Evolutionary conservation across 805 yeast species (phyloP), one percentile per base, ranked within the genome.

Genomic region (Myxozyma lipomycoides): DNA sequence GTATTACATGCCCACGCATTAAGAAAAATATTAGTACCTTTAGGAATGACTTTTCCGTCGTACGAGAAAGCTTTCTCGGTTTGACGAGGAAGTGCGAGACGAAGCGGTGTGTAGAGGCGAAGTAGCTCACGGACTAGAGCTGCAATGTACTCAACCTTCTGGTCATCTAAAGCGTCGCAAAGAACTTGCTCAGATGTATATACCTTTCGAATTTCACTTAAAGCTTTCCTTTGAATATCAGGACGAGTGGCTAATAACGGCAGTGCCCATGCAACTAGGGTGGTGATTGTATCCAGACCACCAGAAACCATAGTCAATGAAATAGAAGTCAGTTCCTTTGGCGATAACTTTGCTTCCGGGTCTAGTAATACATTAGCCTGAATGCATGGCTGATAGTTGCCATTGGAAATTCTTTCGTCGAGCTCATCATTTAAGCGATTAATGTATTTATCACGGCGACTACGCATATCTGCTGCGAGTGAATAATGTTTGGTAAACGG

Each of bases 241-340:
- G 75, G 75, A 5, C 59, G 53, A 17, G 73, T 71, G 4, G 82
- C 74, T 10, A 84, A 65, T 24, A 79, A 81, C 0, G 83, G 82
- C 54, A 83, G 58, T 2, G 81, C 70, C 62, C 83, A 81, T 54
- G 75, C 74, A 42, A 83, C 70, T 34, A 79, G 82, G 32, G 83
- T 69, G 0, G 87, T 79, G 1, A 82, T 77, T 55, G 84, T 84
- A 62, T 84, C 90, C 25, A 84, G 67, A 0, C 90, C 90, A 12
- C 89, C 90, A 59, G 86, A 79, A 0, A 84, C 79, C 83, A 83
- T 79, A 0, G 89, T 81, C 40, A 84, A 67, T 59, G 87, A 82
- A 3, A 81, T 72, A 38, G 85, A 77, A 43, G 71, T 71, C 45
- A 78, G 61, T 58, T 82, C 86, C 5, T 43, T 41, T 15, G 57